Evolutionary conservation across 1,284 basidiomycete species (phyloP).

Genomic region (Ustilago loliicola): DNA sequence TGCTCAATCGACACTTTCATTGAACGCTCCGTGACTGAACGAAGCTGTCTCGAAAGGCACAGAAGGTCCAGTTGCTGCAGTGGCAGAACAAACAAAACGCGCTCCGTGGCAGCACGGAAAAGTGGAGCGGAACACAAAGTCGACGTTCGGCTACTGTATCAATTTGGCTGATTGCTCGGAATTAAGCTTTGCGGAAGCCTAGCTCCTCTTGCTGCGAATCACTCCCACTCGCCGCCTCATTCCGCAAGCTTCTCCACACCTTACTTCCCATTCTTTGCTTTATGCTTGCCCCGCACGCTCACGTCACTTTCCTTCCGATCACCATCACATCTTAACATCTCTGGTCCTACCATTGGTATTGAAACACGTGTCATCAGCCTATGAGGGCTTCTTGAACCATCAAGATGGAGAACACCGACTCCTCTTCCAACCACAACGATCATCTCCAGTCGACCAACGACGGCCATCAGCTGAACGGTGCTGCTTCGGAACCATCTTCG

Average conservation of each 20-base stretch:
- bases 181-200: constrained; percentile 19
- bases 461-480: neutral
- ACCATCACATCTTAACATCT: constrained; percentile 1
- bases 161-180: constrained; percentile 15
- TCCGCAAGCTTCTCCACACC: neutral
- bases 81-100: neutral
- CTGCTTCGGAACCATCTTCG: neutral
- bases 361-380: neutral
- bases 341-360: neutral
- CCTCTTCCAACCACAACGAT: constrained; percentile 1
- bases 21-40: too few relatives aligned
- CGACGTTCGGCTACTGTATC: constrained; percentile 36
- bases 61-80: neutral
- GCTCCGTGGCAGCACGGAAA: neutral
- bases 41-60: neutral
- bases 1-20: too few relatives aligned
- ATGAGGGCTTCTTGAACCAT: constrained; percentile 16
- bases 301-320: neutral
- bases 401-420: constrained; percentile 30
- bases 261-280: neutral
- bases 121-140: constrained; percentile 12
- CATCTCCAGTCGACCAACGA: constrained; percentile 4
- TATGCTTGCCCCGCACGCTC: neutral
- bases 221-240: neutral
- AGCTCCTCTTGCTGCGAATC: constrained; percentile 1